Base-by-base conservation (phyloP, 2,329 filamentous ascomycete genomes). In the Celoporthe dispersa region DNA sequence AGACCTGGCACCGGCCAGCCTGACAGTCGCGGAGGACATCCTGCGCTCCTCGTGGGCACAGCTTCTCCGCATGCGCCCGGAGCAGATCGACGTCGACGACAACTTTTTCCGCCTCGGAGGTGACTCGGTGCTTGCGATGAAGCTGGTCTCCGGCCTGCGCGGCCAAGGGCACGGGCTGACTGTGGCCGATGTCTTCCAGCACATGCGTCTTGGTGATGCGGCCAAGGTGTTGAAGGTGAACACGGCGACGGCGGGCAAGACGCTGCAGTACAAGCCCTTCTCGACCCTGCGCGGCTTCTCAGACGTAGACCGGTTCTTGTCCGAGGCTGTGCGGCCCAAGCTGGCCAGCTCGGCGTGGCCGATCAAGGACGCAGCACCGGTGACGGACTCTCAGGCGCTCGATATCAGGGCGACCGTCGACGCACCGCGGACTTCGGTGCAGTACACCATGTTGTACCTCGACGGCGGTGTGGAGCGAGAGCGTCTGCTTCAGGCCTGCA, bases 111-210 rank as follows among this genome's bases (percentile, higher is more conserved):
- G 75, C 1, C 75, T 81, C 0, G 80, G 80, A 9, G 77, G 77
- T 57, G 77, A 77, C 60, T 75, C 75, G 1, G 81, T 80, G 9
- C 73, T 78, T 44, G 80, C 77, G 9, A 82, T 85, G 81, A 78
- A 80, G 66, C 73, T 77, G 2, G 80, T 82, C 60, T 83, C 83
- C 0, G 81, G 81, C 0, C 77, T 82, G 9, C 80, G 84, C 61
- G 75, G 77, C 0, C 78, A 82, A 53, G 82, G 82, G 0, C 77
- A 85, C 55, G 71, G 73, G 0, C 71, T 87, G 65, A 82, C 80
- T 0, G 85, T 87, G 1, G 82, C 84, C 0, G 81, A 86, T 39
- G 83, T 86, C 68, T 87, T 87, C 73, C 68, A 73, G 44, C 68
- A 75, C 51, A 76, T 76, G 71, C 74, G 74, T 8, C 70, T 75